Evolutionary conservation across 2,329 filamentous ascomycete genomes (phyloP).

Genomic region (Juglanconis sp.): DNA sequence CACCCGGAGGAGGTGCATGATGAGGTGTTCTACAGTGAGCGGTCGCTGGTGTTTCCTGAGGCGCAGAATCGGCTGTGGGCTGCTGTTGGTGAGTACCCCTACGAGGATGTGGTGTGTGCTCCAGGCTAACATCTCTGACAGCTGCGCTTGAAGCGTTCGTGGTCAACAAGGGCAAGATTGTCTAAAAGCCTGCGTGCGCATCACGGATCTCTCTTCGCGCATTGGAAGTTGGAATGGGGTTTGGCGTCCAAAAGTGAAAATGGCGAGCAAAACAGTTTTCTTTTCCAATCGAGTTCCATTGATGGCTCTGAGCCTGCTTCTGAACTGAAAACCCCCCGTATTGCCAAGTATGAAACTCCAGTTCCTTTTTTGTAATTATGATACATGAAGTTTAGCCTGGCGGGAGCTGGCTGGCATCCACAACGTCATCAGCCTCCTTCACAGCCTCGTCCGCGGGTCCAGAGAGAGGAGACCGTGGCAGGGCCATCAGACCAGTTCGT

Average conservation of each 20-base stretch:
- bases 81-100: conserved; percentile 62
- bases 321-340: not conserved
- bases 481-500: conserved; percentile 91
- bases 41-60: conserved; percentile 87
- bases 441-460: conserved; percentile 63
- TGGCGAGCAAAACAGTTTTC: not conserved
- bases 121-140: conserved; percentile 24
- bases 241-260: conserved; percentile 11
- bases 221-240: not conserved
- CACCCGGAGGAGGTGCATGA: conserved; percentile 92
- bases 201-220: not conserved
- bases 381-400: conserved; percentile 62
- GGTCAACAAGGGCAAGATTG: conserved; percentile 84
- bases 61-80: conserved; percentile 94
- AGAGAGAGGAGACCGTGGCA: conserved; percentile 86
- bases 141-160: conserved; percentile 85
- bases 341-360: not conserved
- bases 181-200: conserved; percentile 22
- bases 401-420: conserved; percentile 89
- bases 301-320: conserved; percentile 1
- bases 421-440: conserved; percentile 91
- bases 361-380: not conserved
- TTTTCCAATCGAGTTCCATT: not conserved
- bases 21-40: conserved; percentile 85
- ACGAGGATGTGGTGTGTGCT: not conserved